Evolutionary conservation across 2,329 filamentous ascomycete species (phyloP), one percentile per base, ranked within the genome.

Genomic region (Ophiobolus disseminans): DNA sequence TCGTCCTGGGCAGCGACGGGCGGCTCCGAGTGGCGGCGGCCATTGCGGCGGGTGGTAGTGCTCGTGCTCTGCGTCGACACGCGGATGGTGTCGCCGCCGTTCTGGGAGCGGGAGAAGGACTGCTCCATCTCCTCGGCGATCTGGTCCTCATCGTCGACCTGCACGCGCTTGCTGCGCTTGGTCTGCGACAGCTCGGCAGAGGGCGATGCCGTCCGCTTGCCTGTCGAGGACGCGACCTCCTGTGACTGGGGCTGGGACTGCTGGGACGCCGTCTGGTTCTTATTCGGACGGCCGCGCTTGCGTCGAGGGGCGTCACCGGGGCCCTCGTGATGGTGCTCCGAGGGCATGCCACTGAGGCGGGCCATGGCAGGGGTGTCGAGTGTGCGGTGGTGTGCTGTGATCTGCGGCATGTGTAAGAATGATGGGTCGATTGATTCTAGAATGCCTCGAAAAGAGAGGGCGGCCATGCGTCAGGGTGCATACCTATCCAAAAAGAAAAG

Each of bases 1-100:
- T 57, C 60, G 5, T 63, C 58, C 2, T 57, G 45, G 21, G 47
- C 53, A 32, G 58, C 40, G 9, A 63, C 62, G 9, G 60, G 58
- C 16, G 71, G 70, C 53, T 73, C 70, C 13, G 71, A 74, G 52
- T 68, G 59, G 38, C 71, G 70, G 44, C 70, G 69, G 23, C 37
- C 48, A 32, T 55, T 57, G 38, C 62, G 65, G 38, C 57, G 55
- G 22, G 53, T 51, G 17, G 30, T 40, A 28, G 50, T 55, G 40
- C 20, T 56, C n/a, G n/a, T n/a, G 45, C 28, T 52, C 10, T 58
- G 48, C 14, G 52, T 44, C n/a, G 53, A 40, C 28, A 61, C 52
- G 17, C 45, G 36, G 38, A 57, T 56, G 11, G 50, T 54, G 26
- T 65, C 59, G 17, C 48, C 50, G n/a, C 51, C 48, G n/a, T n/a